phyloP scores from a whole-genome alignment of 345 rosid species.

The Crucihimalaya himalaica region DNA sequence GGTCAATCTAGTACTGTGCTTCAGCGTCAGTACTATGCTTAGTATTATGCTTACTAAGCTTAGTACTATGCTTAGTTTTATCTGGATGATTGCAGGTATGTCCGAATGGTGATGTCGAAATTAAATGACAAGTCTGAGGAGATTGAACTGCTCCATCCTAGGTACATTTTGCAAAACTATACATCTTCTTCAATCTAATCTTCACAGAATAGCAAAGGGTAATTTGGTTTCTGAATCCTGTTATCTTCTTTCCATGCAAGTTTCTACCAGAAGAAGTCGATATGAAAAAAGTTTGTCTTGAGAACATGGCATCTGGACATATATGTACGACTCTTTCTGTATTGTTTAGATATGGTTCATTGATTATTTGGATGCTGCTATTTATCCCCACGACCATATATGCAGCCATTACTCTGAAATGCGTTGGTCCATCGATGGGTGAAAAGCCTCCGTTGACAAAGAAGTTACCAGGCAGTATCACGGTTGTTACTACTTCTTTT shows the following conservation, averaged over 20 bases:
- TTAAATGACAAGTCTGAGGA: slow-evolving; percentile 51
- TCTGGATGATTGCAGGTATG: slow-evolving; percentile 57
- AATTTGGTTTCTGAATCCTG: neutral
- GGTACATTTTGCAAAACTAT: slow-evolving; percentile 46
- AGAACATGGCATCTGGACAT: slow-evolving; percentile 83
- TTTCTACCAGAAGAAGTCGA: neutral
- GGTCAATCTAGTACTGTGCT: slow-evolving; percentile 4
- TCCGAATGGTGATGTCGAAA: slow-evolving; percentile 77
- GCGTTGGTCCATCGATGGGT: slow-evolving; percentile 82
- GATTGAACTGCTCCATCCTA: slow-evolving; percentile 67
- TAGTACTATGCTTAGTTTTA: neutral
- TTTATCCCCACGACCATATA: neutral
- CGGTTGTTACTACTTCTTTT: slow-evolving; percentile 51
- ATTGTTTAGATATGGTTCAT: neutral
- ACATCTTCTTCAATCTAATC: neutral
- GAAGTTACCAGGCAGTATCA: slow-evolving; percentile 83
- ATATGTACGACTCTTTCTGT: slow-evolving; percentile 48
- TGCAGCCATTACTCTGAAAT: slow-evolving; percentile 83
- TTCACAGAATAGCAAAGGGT: neutral
- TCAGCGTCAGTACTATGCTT: neutral
- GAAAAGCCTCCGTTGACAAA: slow-evolving; percentile 73
- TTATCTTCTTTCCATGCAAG: slow-evolving; percentile 10
- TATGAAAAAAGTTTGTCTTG: neutral
- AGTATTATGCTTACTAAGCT: too few species aligned
- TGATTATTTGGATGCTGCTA: neutral